A percentile compares a stretch with the other conserved stretches of the same genome.
Conservation (phyloP, 345 rosid genomes). For the Geranium brycei region DNA sequence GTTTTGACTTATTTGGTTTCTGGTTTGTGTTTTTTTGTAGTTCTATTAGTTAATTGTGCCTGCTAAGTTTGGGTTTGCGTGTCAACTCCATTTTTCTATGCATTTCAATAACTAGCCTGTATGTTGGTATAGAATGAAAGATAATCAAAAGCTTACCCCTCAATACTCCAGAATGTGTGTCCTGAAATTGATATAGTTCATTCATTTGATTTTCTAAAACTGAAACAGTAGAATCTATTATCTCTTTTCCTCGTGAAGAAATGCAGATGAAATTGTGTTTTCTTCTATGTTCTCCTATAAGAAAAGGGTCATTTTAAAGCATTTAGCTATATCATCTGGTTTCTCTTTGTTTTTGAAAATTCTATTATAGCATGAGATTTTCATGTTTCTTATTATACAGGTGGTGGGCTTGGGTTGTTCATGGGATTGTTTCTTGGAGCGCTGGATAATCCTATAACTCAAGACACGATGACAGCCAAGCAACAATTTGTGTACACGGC, state of each 20-base stretch:
- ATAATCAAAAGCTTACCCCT: background rate
- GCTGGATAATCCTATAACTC: conserved; percentile 67
- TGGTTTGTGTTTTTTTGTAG: no score
- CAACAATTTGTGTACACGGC: conserved; percentile 59
- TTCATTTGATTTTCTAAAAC: background rate
- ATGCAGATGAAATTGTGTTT: background rate
- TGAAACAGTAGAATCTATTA: background rate
- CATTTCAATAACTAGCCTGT: background rate
- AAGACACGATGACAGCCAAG: conserved; percentile 64
- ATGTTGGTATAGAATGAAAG: background rate
- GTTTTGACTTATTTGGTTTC: no score
- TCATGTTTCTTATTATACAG: conserved; percentile 24
- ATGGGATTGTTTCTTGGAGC: conserved; percentile 87
- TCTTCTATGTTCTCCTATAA: background rate
- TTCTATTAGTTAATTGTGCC: no score
- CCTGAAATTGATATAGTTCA: background rate
- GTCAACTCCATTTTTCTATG: no score
- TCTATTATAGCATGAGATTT: background rate
- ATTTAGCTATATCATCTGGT: background rate
- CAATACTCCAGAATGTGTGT: background rate
- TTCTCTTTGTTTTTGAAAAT: background rate
- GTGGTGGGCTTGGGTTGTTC: conserved; percentile 81
- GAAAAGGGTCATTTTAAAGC: background rate
- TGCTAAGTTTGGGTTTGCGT: no score
- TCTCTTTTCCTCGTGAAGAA: background rate